phyloP scores from a whole-genome alignment of 495 filamentous ascomycete genomes.

The Penicillium psychrofluorescens region DNA sequence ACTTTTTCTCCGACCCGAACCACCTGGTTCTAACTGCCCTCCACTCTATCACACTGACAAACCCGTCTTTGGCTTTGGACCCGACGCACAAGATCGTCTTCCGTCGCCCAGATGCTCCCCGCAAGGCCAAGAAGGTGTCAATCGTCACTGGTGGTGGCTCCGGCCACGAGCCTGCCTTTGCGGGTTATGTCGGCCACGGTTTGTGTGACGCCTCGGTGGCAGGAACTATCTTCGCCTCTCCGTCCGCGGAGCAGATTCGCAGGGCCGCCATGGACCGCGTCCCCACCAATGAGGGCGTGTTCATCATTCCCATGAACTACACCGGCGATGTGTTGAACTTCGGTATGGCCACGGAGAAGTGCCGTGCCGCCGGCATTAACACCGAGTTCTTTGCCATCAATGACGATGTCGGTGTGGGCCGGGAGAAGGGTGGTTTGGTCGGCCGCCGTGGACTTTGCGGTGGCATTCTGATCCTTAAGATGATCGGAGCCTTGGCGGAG shows the following conservation, averaged over 20 bases:
- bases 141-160: constrained; percentile 86
- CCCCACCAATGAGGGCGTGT: constrained; percentile 60
- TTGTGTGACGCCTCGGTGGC: constrained; percentile 82
- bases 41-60: constrained; percentile 69
- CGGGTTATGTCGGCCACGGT: constrained; percentile 62
- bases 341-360: constrained; percentile 90
- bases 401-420: constrained; percentile 92
- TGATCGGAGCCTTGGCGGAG: constrained; percentile 77
- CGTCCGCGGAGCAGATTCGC: constrained; percentile 80
- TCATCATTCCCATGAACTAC: constrained; percentile 64
- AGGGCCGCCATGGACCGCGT: constrained; percentile 67
- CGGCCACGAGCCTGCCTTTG: constrained; percentile 90
- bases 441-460: constrained; percentile 88
- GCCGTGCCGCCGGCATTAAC: constrained; percentile 66
- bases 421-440: constrained; percentile 77
- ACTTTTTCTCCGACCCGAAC: constrained; percentile 85
- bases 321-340: constrained; percentile 87
- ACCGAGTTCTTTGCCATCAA: constrained; percentile 92
- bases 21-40: constrained; percentile 75
- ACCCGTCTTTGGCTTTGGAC: constrained; percentile 80
- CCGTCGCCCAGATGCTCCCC: constrained; percentile 50
- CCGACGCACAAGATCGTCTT: constrained; percentile 79
- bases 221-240: constrained; percentile 89
- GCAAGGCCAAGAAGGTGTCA: constrained; percentile 54
- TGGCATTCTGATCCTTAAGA: constrained; percentile 84